These are phyloP conservation scores for Coemansia sp. DNA, from an alignment of 192 early-diverging fungal genomes.

Conservation along the genomic window DNA sequence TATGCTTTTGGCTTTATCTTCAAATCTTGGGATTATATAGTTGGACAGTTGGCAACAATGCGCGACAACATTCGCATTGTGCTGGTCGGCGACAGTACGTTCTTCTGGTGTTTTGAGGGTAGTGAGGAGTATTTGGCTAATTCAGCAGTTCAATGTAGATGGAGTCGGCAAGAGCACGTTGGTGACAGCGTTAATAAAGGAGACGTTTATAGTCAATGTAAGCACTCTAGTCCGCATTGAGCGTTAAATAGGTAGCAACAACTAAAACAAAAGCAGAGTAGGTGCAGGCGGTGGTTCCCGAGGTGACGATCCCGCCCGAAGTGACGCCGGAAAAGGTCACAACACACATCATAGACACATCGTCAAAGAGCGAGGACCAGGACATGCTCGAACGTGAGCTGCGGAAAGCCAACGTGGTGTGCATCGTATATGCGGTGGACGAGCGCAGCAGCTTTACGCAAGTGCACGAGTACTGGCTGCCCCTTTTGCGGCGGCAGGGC, in stretches of 20 bases:
- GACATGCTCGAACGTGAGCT: slow-evolving; percentile 90
- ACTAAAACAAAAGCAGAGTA: slow-evolving; percentile 34
- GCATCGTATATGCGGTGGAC: slow-evolving; percentile 94
- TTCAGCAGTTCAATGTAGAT: slow-evolving; percentile 41
- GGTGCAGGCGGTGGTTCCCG: slow-evolving; percentile 96
- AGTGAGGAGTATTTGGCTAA: too few species aligned
- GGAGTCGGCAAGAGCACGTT: slow-evolving; percentile 96
- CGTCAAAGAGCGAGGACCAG: slow-evolving; percentile 83
- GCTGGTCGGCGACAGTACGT: slow-evolving; percentile 86
- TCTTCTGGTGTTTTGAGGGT: not conserved
- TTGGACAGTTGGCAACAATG: slow-evolving; percentile 46
- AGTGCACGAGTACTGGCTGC: slow-evolving; percentile 88
- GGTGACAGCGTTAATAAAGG: slow-evolving; percentile 96
- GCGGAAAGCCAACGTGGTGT: slow-evolving; percentile 96
- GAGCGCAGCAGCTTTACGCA: slow-evolving; percentile 82
- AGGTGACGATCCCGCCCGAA: slow-evolving; percentile 99
- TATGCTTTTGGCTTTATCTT: not conserved
- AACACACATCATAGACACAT: slow-evolving; percentile 97
- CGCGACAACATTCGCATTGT: slow-evolving; percentile 90
- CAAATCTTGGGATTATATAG: not conserved
- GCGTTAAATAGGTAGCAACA: not conserved
- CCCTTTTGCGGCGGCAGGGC: slow-evolving; percentile 86
- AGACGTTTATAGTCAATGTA: slow-evolving; percentile 92
- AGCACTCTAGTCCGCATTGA: not conserved
- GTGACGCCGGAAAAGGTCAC: slow-evolving; percentile 95